Base-by-base conservation (phyloP, 78 protist genomes). In the slime mould (Dictyostelium discoideum) region DNA sequence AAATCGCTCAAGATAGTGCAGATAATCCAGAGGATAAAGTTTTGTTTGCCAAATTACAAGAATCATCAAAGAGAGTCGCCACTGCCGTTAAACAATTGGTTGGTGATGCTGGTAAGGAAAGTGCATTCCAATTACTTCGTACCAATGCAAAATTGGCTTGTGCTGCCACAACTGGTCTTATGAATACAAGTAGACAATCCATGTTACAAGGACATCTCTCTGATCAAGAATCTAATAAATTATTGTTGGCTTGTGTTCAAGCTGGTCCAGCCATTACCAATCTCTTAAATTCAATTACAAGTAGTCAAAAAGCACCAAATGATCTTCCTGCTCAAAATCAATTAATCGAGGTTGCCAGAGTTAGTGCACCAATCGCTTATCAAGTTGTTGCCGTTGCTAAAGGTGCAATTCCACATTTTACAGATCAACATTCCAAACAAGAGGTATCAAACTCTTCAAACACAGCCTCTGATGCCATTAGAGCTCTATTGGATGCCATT, bases 51-150 rank as follows among this genome's bases (percentile, higher is more conserved):
- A 87, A 73, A 14, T 44, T 94, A 13, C 97, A 94, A 81, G 93
- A 94, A 63, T 93, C 96, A 0, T 46, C 85, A 10, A 87, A 94
- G 74, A 86, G 97, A 69, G 84, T 94, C 26, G 97, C 93, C n/a
- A 81, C 69, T 13, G 94, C 93, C 18, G 86, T 93, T 54, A 87
- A 86, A 81, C 92, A 80, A 29, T 74, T 94, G 40, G 97, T 94
- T 24, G 97, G 97, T 81, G 97, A 94, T 40, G 90, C 97, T 22
- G 97, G 90, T 20, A 86, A 94, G 63, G 92, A 87, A 50, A 82
- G 54, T n/a, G 97, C 97, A 1, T 85, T 87, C 88, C 87, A 87
- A 67, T 77, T 87, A 29, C 79, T 94, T 29, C 87, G 97, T 54
- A 85, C 97, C 54, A 88, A 77, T 26, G 97, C 97, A 0, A 94